A percentile compares a stretch with the other conserved stretches of the same genome.
These are phyloP conservation scores for Fusarium lateritium DNA, from an alignment of 2,329 filamentous ascomycete species.

Conservation along the genomic window DNA sequence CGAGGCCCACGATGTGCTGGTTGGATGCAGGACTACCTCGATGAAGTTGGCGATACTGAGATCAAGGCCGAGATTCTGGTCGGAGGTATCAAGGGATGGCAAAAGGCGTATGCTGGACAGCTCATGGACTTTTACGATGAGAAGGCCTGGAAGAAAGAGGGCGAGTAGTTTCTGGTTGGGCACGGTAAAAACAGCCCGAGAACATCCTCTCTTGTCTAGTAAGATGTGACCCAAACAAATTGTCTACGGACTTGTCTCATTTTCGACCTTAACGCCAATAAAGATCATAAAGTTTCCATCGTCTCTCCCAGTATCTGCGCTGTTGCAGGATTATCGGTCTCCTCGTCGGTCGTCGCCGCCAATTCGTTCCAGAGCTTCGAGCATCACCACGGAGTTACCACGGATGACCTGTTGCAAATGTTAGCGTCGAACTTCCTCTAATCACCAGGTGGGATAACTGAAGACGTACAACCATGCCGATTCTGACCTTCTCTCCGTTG, in stretches of 20 bases:
- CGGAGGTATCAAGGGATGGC: slow-evolving; percentile 71
- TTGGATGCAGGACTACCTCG: slow-evolving; percentile 71
- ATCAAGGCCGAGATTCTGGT: slow-evolving; percentile 64
- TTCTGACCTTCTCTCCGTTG: slow-evolving; percentile 87
- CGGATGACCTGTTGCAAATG: slow-evolving; percentile 81
- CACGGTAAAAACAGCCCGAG: slow-evolving; percentile 34
- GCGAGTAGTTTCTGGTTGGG: slow-evolving; percentile 40
- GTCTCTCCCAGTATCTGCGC: slow-evolving; percentile 22
- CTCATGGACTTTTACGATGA: slow-evolving; percentile 68
- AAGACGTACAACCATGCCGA: slow-evolving; percentile 89
- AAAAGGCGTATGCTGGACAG: slow-evolving; percentile 61
- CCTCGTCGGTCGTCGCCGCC: slow-evolving; percentile 70
- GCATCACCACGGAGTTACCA: slow-evolving; percentile 98
- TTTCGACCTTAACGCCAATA: slow-evolving; percentile 56
- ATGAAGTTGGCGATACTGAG: slow-evolving; percentile 59
- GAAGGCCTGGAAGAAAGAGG: slow-evolving; percentile 53
- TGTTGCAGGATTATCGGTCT: slow-evolving; percentile 44
- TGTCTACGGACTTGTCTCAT: slow-evolving; percentile 44
- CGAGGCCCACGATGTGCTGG: slow-evolving; percentile 67
- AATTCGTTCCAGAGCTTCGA: slow-evolving; percentile 84
- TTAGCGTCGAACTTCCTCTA: slow-evolving; percentile 44
- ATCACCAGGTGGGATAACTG: not conserved
- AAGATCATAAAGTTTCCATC: slow-evolving; percentile 44
- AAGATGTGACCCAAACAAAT: slow-evolving; percentile 46
- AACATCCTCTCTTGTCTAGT: slow-evolving; percentile 51